Evolutionary conservation across 192 early-diverging fungal genomes (phyloP), one percentile per base, ranked within the genome.

Genomic region (Fimicolochytrium jonesii): DNA sequence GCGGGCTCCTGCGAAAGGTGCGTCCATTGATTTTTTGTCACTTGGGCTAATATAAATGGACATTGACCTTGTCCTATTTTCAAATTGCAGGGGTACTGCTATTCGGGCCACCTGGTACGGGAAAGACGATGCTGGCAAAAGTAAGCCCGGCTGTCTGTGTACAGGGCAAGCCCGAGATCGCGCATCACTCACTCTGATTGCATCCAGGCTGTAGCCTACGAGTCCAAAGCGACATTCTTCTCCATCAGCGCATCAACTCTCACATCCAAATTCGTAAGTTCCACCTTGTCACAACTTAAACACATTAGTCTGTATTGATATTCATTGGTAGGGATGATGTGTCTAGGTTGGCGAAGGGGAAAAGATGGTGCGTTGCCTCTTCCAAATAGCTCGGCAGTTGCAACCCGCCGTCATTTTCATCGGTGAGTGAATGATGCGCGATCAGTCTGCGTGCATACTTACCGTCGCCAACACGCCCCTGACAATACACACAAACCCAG

Each of bases 81-180:
- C 55, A 13, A 11, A 33, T n/a, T 42, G 41, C 1, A 64, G 76
- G 76, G 1, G 73, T 83, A 3, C 61, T 83, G 26, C 59, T 83
- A 2, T 83, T 81, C 66, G 81, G 81, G 2, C 80, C 80, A 32
- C 80, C 78, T 26, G 74, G 72, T n/a, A 79, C 73, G 7, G 81
- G 81, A 4, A 83, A 81, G 57, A 81, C 78, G 4, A 83, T 83
- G 81, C 64, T 81, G 6, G 81, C 81, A 26, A 77, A 78, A 37
- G 72, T 72, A 69, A 34, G 26, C 17, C 36, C 18, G 35, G 41
- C 17, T n/a, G 20, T 0, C 41, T n/a, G n/a, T n/a, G n/a, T n/a
- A n/a, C n/a, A n/a, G n/a, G n/a, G n/a, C n/a, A n/a, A n/a, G n/a
- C n/a, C n/a, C n/a, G n/a, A 42, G 41, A 42, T 42, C 20, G 41